Evolutionary conservation across 2,329 filamentous ascomycete species (phyloP).

Genomic region (Aspergillus clavatus): DNA sequence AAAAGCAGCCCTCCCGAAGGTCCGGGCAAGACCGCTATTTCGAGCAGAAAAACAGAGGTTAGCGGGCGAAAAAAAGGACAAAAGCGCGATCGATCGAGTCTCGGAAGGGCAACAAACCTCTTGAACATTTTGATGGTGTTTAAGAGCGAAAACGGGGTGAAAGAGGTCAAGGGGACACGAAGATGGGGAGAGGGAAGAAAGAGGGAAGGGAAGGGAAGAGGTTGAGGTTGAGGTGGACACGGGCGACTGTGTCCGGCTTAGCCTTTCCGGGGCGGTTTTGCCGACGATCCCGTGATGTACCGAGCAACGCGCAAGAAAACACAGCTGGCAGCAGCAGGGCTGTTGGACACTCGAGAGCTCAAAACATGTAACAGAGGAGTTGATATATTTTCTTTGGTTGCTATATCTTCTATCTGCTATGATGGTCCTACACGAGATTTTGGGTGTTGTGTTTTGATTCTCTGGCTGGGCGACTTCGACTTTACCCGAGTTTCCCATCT

Average conservation of each 20-base stretch:
- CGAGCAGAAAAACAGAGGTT: conserved; percentile 19
- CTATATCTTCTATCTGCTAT: no score
- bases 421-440: no score
- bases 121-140: conserved; percentile 56
- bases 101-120: conserved; percentile 46
- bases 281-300: conserved; percentile 41
- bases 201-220: conserved; percentile 28
- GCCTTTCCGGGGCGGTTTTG: conserved; percentile 42
- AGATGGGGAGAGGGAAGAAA: conserved; percentile 30
- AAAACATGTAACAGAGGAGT: no score
- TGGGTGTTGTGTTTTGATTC: not conserved
- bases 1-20: conserved; percentile 57
- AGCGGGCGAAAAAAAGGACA: conserved; percentile 12
- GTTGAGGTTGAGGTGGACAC: conserved; percentile 25
- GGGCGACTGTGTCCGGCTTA: conserved; percentile 32
- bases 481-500: not conserved
- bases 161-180: conserved; percentile 32
- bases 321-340: not conserved
- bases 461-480: not conserved
- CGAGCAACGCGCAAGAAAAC: conserved; percentile 21
- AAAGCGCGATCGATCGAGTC: conserved; percentile 13
- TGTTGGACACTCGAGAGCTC: conserved; percentile 1
- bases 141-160: conserved; percentile 39
- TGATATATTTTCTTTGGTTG: no score
- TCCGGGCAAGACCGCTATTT: conserved; percentile 60